Conservation (phyloP, 208 protist species). For the Leishmania aethiopica region DNA sequence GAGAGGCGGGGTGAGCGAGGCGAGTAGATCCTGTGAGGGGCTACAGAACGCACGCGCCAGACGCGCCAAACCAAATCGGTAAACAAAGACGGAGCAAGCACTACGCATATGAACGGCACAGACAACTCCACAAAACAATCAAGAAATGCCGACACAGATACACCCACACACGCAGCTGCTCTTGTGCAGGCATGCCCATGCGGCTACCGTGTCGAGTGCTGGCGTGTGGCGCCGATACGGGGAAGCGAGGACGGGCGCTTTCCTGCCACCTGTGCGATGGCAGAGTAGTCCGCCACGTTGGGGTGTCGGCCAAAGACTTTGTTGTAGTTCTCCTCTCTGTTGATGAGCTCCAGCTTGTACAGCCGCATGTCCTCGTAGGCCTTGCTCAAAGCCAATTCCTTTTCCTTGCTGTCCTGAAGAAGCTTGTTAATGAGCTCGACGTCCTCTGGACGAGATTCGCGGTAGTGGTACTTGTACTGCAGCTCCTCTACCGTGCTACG, state of each 20-base stretch:
- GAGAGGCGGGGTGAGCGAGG: not conserved
- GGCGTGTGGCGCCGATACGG: conserved; percentile 2
- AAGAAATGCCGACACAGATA: not conserved
- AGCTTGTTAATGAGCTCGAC: conserved; percentile 90
- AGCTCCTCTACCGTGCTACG: conserved; percentile 54
- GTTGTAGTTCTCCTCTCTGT: conserved; percentile 96
- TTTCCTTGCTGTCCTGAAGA: conserved; percentile 71
- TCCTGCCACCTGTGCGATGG: conserved; percentile 5
- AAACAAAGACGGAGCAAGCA: not conserved
- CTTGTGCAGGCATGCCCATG: not conserved
- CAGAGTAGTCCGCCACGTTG: conserved; percentile 40
- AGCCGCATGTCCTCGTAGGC: conserved; percentile 89
- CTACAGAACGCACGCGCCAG: not conserved
- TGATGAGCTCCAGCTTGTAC: conserved; percentile 95
- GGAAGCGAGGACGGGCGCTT: conserved; percentile 16
- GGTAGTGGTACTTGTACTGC: conserved; percentile 90
- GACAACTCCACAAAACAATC: conserved; percentile 1
- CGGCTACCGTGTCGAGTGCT: conserved; percentile 17
- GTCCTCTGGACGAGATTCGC: conserved; percentile 90
- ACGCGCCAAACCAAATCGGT: not conserved
- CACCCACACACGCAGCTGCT: not conserved
- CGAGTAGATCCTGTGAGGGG: conserved; percentile 13
- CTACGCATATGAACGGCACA: not conserved
- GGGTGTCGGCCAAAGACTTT: conserved; percentile 91
- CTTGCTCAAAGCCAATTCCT: conserved; percentile 77